Conservation (phyloP, 441 rosid genomes). For the Adansonia gregorii region DNA sequence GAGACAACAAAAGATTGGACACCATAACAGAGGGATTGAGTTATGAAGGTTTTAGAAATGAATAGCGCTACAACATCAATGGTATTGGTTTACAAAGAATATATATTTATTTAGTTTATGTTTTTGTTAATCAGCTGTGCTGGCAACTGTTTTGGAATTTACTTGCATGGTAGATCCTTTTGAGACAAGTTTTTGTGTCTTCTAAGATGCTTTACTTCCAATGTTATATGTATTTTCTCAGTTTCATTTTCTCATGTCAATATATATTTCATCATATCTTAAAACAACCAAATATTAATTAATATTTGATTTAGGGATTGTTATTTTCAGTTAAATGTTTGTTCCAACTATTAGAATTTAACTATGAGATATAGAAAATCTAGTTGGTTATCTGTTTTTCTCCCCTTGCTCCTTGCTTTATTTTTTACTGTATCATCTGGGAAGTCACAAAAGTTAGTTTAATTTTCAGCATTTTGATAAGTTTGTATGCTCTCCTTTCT, state of each 20-base stretch:
- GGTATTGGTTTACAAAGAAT: conserved; percentile 31
- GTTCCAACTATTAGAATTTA: conserved; percentile 17
- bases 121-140: not conserved
- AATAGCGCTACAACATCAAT: conserved; percentile 39
- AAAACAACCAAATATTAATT: not conserved
- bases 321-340: not conserved
- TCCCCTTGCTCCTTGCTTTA: not conserved
- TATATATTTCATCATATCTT: not conserved
- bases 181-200: not conserved
- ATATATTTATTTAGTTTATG: not conserved
- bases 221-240: not conserved
- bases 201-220: not conserved
- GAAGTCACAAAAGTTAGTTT: not conserved
- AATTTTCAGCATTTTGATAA: not conserved
- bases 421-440: not conserved
- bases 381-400: conserved; percentile 7
- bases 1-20: conserved; percentile 77
- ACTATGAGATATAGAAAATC: not conserved
- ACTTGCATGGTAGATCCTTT: not conserved
- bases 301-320: not conserved
- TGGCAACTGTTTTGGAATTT: conserved; percentile 5
- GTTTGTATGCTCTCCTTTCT: conserved; percentile 11
- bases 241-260: conserved; percentile 3
- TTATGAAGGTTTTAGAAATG: conserved; percentile 77
- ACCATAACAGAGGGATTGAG: conserved; percentile 84